Evolutionary conservation across 208 protist species (phyloP), one percentile per base, ranked within the genome.

Genomic region (Trypanosoma boissoni): DNA sequence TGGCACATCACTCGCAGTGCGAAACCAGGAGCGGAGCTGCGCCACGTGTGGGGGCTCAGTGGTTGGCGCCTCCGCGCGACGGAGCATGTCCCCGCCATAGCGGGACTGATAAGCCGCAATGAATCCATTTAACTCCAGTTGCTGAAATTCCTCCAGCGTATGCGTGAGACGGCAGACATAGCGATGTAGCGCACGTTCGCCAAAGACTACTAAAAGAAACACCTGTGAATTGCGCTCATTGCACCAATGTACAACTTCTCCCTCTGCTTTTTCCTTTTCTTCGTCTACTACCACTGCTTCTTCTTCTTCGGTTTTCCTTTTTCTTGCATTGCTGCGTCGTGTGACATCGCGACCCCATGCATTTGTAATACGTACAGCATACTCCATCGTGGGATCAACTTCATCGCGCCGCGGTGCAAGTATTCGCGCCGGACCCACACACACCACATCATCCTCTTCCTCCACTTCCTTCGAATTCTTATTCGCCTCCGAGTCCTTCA

Each of bases 61-160:
- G 14, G n/a, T 10, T 24, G 36, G 27, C 10, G 26, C 23, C 41
- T 58, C 44, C 16, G 31, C 27, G 9, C 21, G 12, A 31, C 41
- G 66, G 14, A 46, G 43, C 28, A 80, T 23, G 49, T 70, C 46
- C 24, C 72, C 73, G 28, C 78, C 80, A 66, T 84, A 65, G 37
- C 58, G 62, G 20, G 32, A 24, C 51, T 80, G 80, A 43, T 92
- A 92, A 18, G 64, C 43, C 10, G 56, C 52, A 21, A 88, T 58
- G 55, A 92, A 92, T 26, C 50, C 51, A 36, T 75, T 73, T 16
- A 92, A 59, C 63, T 92, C 78, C 41, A 80, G 56, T n/a, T 43
- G 57, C 44, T 80, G 76, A 54, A 86, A 88, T 18, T 65, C 65
- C n/a, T 76, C 74, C 39, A 60, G 46, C 23, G 72, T 57, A 65